Conservation (phyloP, 2,329 filamentous ascomycete species). For the Fusarium annulatum region DNA sequence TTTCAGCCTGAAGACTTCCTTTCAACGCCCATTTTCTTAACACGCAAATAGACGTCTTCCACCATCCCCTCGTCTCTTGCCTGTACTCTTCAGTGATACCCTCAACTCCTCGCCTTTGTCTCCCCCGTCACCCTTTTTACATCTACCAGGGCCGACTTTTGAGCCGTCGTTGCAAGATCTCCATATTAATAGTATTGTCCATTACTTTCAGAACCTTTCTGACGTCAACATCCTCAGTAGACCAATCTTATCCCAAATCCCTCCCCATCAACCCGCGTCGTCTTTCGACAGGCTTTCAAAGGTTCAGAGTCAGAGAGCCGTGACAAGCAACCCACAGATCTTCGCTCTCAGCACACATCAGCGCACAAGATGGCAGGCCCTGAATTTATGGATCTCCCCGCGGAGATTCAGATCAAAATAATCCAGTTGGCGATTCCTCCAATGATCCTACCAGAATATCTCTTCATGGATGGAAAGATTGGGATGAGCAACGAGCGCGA, state of each 20-base stretch:
- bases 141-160: too few relatives aligned
- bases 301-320: not conserved
- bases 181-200: too few relatives aligned
- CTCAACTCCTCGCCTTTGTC: not conserved
- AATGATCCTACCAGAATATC: not conserved
- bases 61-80: fast-evolving
- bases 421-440: not conserved
- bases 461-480: not conserved
- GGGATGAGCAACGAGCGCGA: not conserved
- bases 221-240: too few relatives aligned
- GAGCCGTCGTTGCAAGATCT: too few relatives aligned
- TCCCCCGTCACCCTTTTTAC: too few relatives aligned
- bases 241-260: too few relatives aligned
- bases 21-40: fast-evolving
- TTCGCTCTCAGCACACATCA: not conserved
- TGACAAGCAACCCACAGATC: not conserved
- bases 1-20: fast-evolving
- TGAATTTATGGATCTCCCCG: not conserved
- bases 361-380: not conserved
- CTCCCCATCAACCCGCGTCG: too few relatives aligned
- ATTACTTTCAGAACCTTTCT: too few relatives aligned
- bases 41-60: fast-evolving
- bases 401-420: not conserved
- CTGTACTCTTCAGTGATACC: fast-evolving
- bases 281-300: too few relatives aligned